Conservation (phyloP, 495 filamentous ascomycete genomes). For the Aspergillus sclerotiicarbonarius region DNA sequence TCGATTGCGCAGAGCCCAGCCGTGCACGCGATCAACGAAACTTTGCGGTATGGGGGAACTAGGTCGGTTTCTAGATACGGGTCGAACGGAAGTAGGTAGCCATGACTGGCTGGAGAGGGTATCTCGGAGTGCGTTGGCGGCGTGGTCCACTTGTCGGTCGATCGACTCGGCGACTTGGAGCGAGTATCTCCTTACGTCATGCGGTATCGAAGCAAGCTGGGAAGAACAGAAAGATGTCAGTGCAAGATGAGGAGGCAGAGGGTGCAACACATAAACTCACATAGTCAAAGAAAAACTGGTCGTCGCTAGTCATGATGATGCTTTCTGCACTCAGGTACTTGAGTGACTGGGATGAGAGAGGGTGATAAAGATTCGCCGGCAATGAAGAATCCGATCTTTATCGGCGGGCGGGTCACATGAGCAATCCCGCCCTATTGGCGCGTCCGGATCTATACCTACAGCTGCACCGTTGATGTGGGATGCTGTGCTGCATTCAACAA, state of each 20-base stretch:
- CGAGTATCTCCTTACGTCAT: constrained; percentile 65
- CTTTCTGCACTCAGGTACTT: neutral
- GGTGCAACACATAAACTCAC: constrained; percentile 25
- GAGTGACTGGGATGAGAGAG: constrained; percentile 1
- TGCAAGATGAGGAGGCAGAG: neutral
- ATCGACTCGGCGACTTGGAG: constrained; percentile 69
- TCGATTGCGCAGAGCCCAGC: constrained; percentile 69
- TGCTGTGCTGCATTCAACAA: too few species aligned
- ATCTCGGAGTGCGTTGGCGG: constrained; percentile 61
- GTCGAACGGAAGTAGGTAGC: constrained; percentile 66
- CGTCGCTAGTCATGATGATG: constrained; percentile 49
- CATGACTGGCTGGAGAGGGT: constrained; percentile 61
- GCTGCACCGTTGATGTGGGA: neutral
- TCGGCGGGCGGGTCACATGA: constrained; percentile 7
- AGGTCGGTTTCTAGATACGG: constrained; percentile 48
- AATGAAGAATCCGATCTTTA: neutral
- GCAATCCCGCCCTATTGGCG: neutral
- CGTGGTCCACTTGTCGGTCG: constrained; percentile 70
- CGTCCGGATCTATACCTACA: neutral
- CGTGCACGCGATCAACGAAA: constrained; percentile 41
- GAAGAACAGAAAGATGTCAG: constrained; percentile 5
- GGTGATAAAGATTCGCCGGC: constrained; percentile 6
- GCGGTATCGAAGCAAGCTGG: constrained; percentile 70
- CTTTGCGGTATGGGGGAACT: constrained; percentile 38
- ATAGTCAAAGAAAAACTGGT: constrained; percentile 52